Evolutionary conservation across 2,329 filamentous ascomycete species (phyloP).

Genomic region (Blumeria hordei): DNA sequence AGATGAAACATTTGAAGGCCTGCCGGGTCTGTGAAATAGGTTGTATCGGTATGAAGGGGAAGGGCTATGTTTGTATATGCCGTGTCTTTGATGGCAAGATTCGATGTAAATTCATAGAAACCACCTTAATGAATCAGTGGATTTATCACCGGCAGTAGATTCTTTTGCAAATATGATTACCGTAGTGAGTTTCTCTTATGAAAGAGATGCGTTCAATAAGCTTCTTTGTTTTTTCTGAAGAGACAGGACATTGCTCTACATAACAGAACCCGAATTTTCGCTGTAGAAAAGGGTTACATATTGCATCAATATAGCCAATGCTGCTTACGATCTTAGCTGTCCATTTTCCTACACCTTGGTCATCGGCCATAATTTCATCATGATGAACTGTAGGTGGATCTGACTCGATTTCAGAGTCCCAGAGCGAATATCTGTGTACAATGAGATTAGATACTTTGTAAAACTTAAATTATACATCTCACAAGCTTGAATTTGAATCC

Average conservation of each 20-base stretch:
- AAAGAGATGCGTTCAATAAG: conserved; percentile 64
- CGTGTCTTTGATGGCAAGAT: conserved; percentile 69
- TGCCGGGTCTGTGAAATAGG: conserved; percentile 82
- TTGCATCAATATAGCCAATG: neutral
- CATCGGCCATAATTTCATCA: conserved; percentile 30
- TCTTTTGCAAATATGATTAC: conserved; percentile 18
- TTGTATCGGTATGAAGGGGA: conserved; percentile 75
- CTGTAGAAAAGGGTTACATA: conserved; percentile 19
- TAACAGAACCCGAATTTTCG: conserved; percentile 52
- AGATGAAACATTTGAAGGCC: conserved; percentile 86
- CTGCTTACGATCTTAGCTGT: conserved; percentile 35
- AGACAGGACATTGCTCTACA: conserved; percentile 42
- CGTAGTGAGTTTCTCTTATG: conserved; percentile 80
- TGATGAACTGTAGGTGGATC: conserved; percentile 35
- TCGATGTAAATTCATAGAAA: conserved; percentile 72
- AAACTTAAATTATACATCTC: too few relatives aligned
- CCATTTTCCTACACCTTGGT: conserved; percentile 32
- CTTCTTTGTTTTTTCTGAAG: conserved; percentile 45
- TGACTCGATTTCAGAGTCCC: conserved; percentile 17
- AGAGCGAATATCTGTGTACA: conserved; percentile 16
- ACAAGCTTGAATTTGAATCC: conserved; percentile 9
- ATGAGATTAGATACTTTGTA: conserved; percentile 3
- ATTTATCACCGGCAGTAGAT: neutral
- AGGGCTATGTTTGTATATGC: conserved; percentile 75
- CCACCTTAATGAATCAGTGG: conserved; percentile 21